Evolutionary conservation across 805 yeast species (phyloP).

Genomic region (Lipomyces mesembrius): DNA sequence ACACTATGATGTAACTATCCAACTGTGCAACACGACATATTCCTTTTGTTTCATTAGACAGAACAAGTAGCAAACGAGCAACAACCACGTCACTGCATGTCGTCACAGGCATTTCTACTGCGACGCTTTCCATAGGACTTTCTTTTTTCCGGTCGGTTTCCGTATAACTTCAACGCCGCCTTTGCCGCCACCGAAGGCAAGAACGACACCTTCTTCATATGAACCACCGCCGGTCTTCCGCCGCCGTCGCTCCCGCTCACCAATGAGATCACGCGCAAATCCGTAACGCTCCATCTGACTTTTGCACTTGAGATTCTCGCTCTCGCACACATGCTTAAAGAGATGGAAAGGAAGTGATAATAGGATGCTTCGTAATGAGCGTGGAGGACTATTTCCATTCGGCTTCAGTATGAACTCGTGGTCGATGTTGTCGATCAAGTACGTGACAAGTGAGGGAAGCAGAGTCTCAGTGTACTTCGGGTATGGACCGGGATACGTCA

Average conservation of each 20-base stretch:
- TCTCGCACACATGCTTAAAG: slow-evolving; percentile 43
- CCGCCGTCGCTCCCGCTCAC: slow-evolving; percentile 40
- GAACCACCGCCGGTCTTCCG: slow-evolving; percentile 9
- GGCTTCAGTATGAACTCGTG: slow-evolving; percentile 26
- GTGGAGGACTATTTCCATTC: slow-evolving; percentile 1
- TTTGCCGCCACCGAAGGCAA: slow-evolving; percentile 47
- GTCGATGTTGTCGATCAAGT: slow-evolving; percentile 32
- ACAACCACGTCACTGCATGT: not conserved
- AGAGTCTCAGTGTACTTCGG: slow-evolving; percentile 43
- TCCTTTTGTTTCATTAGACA: not conserved
- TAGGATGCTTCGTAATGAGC: slow-evolving; percentile 32
- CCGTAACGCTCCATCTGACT: slow-evolving; percentile 44
- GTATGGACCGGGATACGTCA: slow-evolving; percentile 42
- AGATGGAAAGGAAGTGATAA: slow-evolving; percentile 42
- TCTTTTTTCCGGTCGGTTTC: slow-evolving; percentile 30
- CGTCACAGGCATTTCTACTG: slow-evolving; percentile 11
- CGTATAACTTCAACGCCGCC: slow-evolving; percentile 43
- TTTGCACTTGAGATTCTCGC: slow-evolving; percentile 39
- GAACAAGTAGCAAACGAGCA: not conserved
- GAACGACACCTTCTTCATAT: slow-evolving; percentile 45
- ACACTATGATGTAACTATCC: not conserved
- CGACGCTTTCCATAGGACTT: slow-evolving; percentile 37
- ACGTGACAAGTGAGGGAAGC: slow-evolving; percentile 37
- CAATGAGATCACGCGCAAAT: slow-evolving; percentile 43
- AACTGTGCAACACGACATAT: not conserved